These are phyloP conservation scores for Eucalyptus marginata DNA, from an alignment of 345 rosid genomes.

Conservation along the genomic window DNA sequence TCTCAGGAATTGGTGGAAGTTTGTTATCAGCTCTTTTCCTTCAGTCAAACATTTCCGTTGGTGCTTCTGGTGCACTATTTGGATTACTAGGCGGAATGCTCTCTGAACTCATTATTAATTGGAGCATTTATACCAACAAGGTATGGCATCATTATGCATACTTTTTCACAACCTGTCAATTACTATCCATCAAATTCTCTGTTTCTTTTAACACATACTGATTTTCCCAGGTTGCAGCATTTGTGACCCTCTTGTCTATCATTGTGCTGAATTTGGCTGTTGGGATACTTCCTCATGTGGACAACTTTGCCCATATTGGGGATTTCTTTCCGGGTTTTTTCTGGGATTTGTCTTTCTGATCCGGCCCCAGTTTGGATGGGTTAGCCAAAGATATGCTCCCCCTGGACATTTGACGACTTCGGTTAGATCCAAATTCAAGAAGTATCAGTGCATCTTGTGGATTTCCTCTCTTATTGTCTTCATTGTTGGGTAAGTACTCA, in stretches of 20 bases:
- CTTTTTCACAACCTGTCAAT: neutral
- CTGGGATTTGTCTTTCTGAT: conserved; percentile 83
- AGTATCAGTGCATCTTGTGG: conserved; percentile 68
- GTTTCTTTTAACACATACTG: neutral
- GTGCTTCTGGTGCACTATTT: conserved; percentile 97
- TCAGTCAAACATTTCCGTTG: conserved; percentile 71
- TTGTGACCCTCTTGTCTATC: conserved; percentile 59
- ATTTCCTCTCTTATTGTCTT: conserved; percentile 54
- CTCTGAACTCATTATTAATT: conserved; percentile 88
- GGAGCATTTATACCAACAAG: conserved; percentile 92
- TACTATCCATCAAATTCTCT: neutral
- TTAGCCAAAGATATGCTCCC: conserved; percentile 38
- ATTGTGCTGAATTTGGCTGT: conserved; percentile 72
- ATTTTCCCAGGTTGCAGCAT: conserved; percentile 45
- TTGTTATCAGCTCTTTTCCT: conserved; percentile 83
- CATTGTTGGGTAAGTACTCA: conserved; percentile 46
- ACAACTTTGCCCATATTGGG: conserved; percentile 98
- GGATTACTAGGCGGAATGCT: conserved; percentile 96
- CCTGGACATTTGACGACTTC: conserved; percentile 6
- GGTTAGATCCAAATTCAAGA: conserved; percentile 46
- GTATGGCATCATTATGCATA: conserved; percentile 10
- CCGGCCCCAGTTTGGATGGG: conserved; percentile 88
- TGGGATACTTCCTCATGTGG: conserved; percentile 94
- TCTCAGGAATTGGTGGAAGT: conserved; percentile 95
- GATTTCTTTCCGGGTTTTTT: conserved; percentile 76